phyloP scores from a whole-genome alignment of 345 rosid species.

The Eucalyptus lansdowneana region DNA sequence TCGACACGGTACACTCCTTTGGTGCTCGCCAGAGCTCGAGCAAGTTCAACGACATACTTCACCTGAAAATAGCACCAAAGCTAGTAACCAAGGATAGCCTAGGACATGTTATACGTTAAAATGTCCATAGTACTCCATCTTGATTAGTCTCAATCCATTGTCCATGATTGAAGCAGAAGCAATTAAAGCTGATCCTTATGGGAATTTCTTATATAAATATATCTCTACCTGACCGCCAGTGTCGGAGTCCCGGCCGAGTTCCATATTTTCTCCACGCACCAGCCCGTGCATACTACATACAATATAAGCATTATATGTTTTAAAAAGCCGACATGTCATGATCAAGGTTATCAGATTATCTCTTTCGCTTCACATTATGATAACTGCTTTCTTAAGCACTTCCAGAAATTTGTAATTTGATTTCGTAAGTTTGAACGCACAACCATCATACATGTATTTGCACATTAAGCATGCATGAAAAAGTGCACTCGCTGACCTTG shows the following conservation, averaged over 20 bases:
- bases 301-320: neutral
- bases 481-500: neutral
- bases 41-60: slow-evolving; percentile 64
- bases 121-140: no score
- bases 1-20: slow-evolving; percentile 53
- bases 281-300: slow-evolving; percentile 50
- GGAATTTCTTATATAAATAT: neutral
- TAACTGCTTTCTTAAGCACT: neutral
- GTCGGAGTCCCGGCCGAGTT: slow-evolving; percentile 74
- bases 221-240: slow-evolving; percentile 58
- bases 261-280: slow-evolving; percentile 78
- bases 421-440: neutral
- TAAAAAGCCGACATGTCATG: neutral
- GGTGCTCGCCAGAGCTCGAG: slow-evolving; percentile 49
- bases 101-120: no score
- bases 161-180: neutral
- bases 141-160: neutral
- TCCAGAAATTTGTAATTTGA: neutral
- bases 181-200: neutral
- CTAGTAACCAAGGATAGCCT: neutral
- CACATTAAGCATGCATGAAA: neutral
- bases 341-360: no score
- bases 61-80: slow-evolving; percentile 16
- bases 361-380: neutral
- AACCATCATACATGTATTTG: neutral